Base-by-base conservation (phyloP, 208 protist genomes). In the Lotmaria passim region DNA sequence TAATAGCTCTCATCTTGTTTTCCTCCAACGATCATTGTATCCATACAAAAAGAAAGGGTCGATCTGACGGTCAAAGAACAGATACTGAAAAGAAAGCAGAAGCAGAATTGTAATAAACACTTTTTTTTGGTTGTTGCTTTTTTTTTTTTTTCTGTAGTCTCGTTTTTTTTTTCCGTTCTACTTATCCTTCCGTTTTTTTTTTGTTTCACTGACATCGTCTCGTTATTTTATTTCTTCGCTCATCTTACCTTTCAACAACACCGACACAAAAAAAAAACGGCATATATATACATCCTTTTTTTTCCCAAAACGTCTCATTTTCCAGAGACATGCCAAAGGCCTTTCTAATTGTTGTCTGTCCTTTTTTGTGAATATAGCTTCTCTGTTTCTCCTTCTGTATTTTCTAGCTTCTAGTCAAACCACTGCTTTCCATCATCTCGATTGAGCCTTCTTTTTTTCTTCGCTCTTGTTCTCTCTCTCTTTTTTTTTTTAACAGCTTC, bases 401-500 rank as follows among this genome's bases (percentile, higher is more conserved):
- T 70, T 31, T 43, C 7, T 38, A 38, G 59, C 56, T 60, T 53
- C 36, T 69, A n/a, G 17, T 38, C 30, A 24, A 57, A 47, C 24
- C 50, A 43, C 51, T 59, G 23, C 68, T 73, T n/a, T 41, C 28
- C 34, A 50, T 21, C 19, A n/a, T n/a, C n/a, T n/a, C n/a, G n/a
- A n/a, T n/a, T n/a, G n/a, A n/a, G n/a, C n/a, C n/a, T 26, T 39
- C 6, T 43, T 57, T 67, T 56, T 58, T 44, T 31, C 55, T 4
- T 44, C 24, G 39, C 44, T 60, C 21, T 73, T 65, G 7, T 31
- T 56, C 39, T 56, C 6, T 55, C 26, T 33, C 21, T 65, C n/a
- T 31, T 56, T 48, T 56, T 30, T 55, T 43, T 23, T 21, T 48
- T 62, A 39, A 39, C 17, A 33, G 23, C 15, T 73, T 6, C 31